phyloP scores from a whole-genome alignment of 73 alveolate species.

The Symbiodinium pilosum region DNA sequence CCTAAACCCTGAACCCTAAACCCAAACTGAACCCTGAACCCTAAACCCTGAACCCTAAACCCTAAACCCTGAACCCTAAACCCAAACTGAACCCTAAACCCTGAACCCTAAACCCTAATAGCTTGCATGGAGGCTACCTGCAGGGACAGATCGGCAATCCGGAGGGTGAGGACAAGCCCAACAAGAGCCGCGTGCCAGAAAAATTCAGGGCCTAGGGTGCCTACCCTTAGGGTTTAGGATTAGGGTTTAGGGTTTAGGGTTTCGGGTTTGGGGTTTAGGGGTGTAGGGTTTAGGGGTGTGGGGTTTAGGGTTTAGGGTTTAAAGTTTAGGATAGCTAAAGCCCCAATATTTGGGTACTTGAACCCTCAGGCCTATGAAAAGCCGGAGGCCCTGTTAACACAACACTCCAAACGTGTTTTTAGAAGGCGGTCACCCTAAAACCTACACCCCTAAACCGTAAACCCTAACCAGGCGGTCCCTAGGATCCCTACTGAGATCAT shows the following conservation, averaged over 20 bases:
- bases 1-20: too few relatives aligned
- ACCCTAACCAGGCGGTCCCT: too few relatives aligned
- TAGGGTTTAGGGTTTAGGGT: too few relatives aligned
- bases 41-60: neutral
- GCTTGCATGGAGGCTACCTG: constrained; percentile 6
- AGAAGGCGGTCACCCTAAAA: too few relatives aligned
- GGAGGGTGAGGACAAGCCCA: constrained; percentile 93
- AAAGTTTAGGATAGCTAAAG: neutral
- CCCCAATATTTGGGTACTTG: too few relatives aligned
- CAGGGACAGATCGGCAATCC: constrained; percentile 94
- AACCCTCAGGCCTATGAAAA: too few relatives aligned
- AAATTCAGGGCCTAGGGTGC: neutral
- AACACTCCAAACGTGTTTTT: too few relatives aligned
- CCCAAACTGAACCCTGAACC: neutral
- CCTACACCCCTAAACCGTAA: too few relatives aligned
- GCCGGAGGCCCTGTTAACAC: too few relatives aligned
- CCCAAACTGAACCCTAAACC: neutral
- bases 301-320: neutral
- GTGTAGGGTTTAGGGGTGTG: too few relatives aligned
- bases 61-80: neutral
- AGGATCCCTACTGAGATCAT: too few relatives aligned
- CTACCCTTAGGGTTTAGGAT: too few relatives aligned
- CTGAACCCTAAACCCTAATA: neutral
- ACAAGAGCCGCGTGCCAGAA: constrained; percentile 40
- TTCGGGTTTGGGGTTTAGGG: neutral